Base-by-base conservation (phyloP, 805 yeast species). In the Scheffersomyces stipitis region DNA sequence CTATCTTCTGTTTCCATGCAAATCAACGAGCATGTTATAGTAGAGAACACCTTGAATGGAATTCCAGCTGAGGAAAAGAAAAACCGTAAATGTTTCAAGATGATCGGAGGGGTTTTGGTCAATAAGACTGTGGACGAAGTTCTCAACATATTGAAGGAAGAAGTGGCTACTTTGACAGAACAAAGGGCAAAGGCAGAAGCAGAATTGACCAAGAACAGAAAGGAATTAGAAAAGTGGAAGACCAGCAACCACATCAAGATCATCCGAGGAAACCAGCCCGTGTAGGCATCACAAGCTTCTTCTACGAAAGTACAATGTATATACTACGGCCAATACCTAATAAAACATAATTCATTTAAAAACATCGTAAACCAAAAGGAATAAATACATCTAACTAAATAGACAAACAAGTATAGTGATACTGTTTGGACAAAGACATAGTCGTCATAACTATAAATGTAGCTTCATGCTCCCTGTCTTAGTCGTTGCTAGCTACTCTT, bases 91-190 rank as follows among this genome's bases (percentile, higher is more conserved):
- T 88, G 97, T 54, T 89, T 80, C 64, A 80, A 95, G 52, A 88
- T 93, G 96, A 76, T 91, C 22, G 97, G 96, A 17, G 95, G 96
- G 7, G 96, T 90, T 3, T 71, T 91, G 22, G 85, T 90, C 13
- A 95, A 89, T 54, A 82, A 86, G 46, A 73, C 81, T 3, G 93
- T 88, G 4, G 81, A 73, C n/a, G 88, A 86, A 28, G 93, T 90
- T 3, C 62, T 74, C 17, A 82, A 81, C 9, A 70, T 81, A 8
- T 62, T 88, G 36, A 69, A 73, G 34, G 68, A 76, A 17, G 88
- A 85, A 48, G 52, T 69, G 15, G 58, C 60, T 4, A 42, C 28
- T 3, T 50, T 64, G 37, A 46, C 41, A 16, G 42, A 39, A 4
- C 51, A 56, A 32, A 56, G 51, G 28, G 56, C 45, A 17, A 45